Base-by-base conservation (phyloP, 768 basidiomycete genomes). In the Neoboletus subvelutipes region DNA sequence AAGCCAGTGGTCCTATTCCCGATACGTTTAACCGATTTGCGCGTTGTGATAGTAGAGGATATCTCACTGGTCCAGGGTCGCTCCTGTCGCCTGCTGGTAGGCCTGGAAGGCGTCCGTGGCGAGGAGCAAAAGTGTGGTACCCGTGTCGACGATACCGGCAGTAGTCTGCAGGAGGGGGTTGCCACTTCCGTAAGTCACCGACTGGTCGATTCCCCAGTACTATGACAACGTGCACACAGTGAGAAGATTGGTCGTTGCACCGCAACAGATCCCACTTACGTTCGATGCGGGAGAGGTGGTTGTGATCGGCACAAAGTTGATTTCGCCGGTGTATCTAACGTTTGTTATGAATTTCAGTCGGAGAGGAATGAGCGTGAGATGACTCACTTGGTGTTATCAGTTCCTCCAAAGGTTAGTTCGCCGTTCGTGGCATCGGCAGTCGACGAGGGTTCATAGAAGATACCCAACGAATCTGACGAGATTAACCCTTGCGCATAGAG, bases 71-170 rank as follows among this genome's bases (percentile, higher is more conserved):
- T 87, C 86, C 54, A 78, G 28, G 18, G 67, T 77, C 5, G 78
- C 85, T 18, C 82, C 83, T 1, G 82, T 84, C 17, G 80, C 80
- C 20, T 73, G 18, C 67, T 82, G 75, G 64, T 86, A 88, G 12
- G 71, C 72, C 48, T 79, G 66, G 75, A 84, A 86, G 5, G 82
- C 82, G 56, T 84, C 83, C 45, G 81, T 81, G 12, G 84, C 83
- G 54, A 86, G 67, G 50, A 85, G 72, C 5, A 84, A 64, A 37
- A 84, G 71, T 18, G 84, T 82, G 33, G 83, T 82, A 45, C 81
- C 78, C 31, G 78, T 79, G 64, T 82, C 82, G 39, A 83, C 77
- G 58, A 82, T 81, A 15, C 82, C 82, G 3, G 80, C 65, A 42
- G 76, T 73, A 33, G 55, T 60, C 22, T 63, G 56, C 26, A 77